These are phyloP conservation scores for Globisporangium lucens DNA, from an alignment of 352 stramenopile genomes.

Conservation along the genomic window DNA sequence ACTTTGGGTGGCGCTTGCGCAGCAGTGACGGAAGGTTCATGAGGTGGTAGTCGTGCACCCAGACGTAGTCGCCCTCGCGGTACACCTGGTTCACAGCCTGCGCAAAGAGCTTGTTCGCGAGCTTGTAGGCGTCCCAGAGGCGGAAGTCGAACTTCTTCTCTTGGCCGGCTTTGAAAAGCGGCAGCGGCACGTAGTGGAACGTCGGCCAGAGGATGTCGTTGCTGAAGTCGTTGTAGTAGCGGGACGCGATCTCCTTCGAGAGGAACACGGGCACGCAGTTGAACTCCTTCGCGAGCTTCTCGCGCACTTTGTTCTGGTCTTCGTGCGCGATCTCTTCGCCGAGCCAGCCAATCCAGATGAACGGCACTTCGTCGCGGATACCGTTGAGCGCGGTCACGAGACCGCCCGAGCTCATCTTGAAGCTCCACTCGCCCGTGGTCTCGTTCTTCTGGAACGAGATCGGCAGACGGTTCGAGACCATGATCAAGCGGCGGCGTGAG, in stretches of 20 bases:
- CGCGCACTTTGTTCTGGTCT: constrained; percentile 75
- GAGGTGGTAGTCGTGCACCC: constrained; percentile 90
- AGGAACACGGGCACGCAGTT: constrained; percentile 90
- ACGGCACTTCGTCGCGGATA: constrained; percentile 85
- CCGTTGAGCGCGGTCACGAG: constrained; percentile 88
- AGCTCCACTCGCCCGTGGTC: constrained; percentile 80
- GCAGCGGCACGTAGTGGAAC: constrained; percentile 90
- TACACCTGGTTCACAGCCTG: constrained; percentile 83
- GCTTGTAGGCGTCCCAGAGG: constrained; percentile 86
- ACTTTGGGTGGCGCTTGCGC: constrained; percentile 66
- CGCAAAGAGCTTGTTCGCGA: constrained; percentile 83
- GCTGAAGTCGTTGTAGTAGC: constrained; percentile 92
- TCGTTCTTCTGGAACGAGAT: constrained; percentile 88
- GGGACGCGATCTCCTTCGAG: constrained; percentile 82
- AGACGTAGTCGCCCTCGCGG: constrained; percentile 85
- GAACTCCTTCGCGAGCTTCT: constrained; percentile 84
- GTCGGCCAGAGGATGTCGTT: constrained; percentile 91
- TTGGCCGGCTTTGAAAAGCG: constrained; percentile 79
- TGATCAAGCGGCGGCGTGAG: constrained; percentile 75
- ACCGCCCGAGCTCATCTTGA: constrained; percentile 86
- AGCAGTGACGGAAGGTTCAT: constrained; percentile 86
- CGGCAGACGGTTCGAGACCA: constrained; percentile 90
- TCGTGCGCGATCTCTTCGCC: constrained; percentile 84
- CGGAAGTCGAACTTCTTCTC: constrained; percentile 92
- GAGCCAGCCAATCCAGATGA: constrained; percentile 91